Base-by-base conservation (phyloP, 306 rosid genomes). In the Cucumis melo region DNA sequence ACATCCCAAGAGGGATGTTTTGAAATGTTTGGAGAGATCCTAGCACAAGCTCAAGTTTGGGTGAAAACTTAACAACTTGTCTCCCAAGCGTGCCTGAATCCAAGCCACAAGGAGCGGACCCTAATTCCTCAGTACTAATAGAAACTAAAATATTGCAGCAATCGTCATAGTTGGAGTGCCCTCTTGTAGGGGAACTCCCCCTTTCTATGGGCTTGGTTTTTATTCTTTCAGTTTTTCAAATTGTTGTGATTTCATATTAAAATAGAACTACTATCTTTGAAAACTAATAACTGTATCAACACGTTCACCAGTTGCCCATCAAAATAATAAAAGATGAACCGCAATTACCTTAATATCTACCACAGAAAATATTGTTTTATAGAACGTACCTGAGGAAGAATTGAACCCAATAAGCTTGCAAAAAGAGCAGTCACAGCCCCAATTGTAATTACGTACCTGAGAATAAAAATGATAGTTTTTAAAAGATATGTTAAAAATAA, bases 391-490 rank as follows among this genome's bases (percentile, higher is more conserved):
- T 89, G 97, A 79, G 97, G 91, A 85, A 91, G 97, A 79, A 91
- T 71, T 17, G 95, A 89, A 74, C 95, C 97, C 80, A 91, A 82
- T 88, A 91, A 83, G 84, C 95, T 91, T 41, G 93, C 74, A 84
- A 74, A 88, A 62, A 91, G 91, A 71, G 97, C 97, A 81, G 97
- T 89, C 62, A 91, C 87, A 8, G 97, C 90, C 79, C 95, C 97
- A 24, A 77, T 81, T 62, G 95, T 87, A 80, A 91, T 89, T 68
- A 91, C 70, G 74, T 88, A 91, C 85, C 97, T 91, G 86, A 71
- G 81, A 67, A 19, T 7, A 2, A 76, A n/a, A 81, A 78, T 73
- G 56, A 27, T n/a, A 38, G 29, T 53, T 66, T 66, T 66, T 39
- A 41, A 39, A 44, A 78, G 34, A 27, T 21, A 57, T 70, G 8